phyloP scores from a whole-genome alignment of 768 basidiomycete genomes.

The Tulasnella calospora region DNA sequence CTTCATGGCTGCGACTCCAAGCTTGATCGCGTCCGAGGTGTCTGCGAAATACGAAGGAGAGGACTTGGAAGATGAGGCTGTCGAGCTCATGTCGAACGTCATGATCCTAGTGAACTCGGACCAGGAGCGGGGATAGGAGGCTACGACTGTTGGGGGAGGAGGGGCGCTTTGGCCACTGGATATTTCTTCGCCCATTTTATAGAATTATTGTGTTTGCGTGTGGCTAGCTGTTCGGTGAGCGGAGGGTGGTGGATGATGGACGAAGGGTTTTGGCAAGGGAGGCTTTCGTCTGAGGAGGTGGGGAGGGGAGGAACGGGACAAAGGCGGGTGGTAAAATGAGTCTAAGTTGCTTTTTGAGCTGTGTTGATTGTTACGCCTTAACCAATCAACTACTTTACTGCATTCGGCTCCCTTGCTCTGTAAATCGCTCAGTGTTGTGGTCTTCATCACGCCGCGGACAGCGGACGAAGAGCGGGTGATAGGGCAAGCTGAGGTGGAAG shows the following conservation, averaged over 20 bases:
- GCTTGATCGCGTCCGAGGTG: not conserved
- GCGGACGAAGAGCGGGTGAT: not conserved
- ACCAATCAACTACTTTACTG: not conserved
- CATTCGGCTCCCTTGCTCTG: not conserved
- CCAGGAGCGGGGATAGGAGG: conserved; percentile 9
- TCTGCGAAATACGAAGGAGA: not conserved
- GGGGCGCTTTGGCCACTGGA: not conserved
- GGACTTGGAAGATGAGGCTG: not conserved
- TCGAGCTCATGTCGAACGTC: conserved; percentile 2
- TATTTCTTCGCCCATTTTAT: not conserved
- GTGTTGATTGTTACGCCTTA: not conserved
- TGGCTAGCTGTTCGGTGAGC: not conserved
- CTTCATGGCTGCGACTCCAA: not conserved
- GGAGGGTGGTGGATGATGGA: too few relatives aligned
- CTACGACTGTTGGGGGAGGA: not conserved
- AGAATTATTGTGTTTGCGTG: not conserved
- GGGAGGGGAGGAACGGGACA: not conserved
- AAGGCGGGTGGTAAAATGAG: conserved; percentile 2
- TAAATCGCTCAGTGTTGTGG: not conserved
- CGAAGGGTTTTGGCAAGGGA: not conserved
- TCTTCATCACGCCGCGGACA: not conserved
- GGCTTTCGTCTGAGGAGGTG: not conserved
- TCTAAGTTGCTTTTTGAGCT: not conserved
- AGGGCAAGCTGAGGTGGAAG: too few relatives aligned
- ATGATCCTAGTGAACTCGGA: not conserved